Evolutionary conservation across 176 grass and related monocot genomes (phyloP).

Genomic region (Chrysopogon serrulatus): DNA sequence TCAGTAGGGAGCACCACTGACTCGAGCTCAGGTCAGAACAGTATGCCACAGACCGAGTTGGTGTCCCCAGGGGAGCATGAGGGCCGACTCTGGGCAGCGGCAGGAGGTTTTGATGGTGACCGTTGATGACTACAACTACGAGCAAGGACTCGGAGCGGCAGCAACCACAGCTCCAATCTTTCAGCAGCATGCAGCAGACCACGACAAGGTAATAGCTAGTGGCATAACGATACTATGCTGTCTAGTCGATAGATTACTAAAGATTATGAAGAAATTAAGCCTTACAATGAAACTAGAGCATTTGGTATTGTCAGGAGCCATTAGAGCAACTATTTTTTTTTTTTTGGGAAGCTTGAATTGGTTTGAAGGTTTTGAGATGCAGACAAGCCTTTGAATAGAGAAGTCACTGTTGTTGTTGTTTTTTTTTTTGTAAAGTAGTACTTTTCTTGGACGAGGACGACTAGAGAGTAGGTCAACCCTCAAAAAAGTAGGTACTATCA

Average conservation of each 20-base stretch:
- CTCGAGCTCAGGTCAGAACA: conserved; percentile 70
- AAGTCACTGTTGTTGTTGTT: background rate
- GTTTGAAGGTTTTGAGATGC: background rate
- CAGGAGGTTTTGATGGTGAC: conserved; percentile 64
- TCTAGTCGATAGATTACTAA: conserved; percentile 8
- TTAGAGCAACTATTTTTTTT: background rate
- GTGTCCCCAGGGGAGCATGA: conserved; percentile 52
- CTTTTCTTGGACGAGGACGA: conserved; percentile 19
- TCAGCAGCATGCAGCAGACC: conserved; percentile 39
- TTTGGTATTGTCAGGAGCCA: background rate
- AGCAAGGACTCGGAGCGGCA: conserved; percentile 28
- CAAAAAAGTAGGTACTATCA: background rate
- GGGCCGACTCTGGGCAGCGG: conserved; percentile 42
- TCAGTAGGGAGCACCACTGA: conserved; percentile 81
- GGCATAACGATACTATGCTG: conserved; percentile 1
- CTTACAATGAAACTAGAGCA: conserved; percentile 5
- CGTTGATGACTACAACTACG: conserved; percentile 61
- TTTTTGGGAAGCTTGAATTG: conserved; percentile 1
- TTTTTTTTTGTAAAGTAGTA: background rate
- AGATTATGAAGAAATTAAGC: background rate
- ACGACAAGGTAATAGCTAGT: conserved; percentile 51
- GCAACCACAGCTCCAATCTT: conserved; percentile 34
- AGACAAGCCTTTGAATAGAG: conserved; percentile 1
- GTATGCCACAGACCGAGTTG: conserved; percentile 51
- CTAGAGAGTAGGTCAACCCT: background rate